Evolutionary conservation across 2,329 filamentous ascomycete species (phyloP), one percentile per base, ranked within the genome.

Genomic region (Beauveria sp.): DNA sequence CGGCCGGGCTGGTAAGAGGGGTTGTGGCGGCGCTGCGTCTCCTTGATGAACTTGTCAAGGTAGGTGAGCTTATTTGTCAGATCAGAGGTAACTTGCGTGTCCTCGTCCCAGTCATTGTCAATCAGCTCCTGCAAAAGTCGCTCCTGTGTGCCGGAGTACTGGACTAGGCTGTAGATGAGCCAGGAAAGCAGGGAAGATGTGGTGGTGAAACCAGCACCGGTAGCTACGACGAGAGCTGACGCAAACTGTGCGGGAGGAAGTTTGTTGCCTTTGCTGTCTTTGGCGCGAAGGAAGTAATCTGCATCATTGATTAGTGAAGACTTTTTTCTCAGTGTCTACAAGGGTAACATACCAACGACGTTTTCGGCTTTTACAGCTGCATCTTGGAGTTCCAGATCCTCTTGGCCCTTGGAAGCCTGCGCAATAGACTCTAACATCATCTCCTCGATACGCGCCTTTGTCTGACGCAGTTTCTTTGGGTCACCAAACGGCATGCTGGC

Each of bases 1-100:
- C 84, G 81, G 1, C 75, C 84, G 0, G 84, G 81, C 65, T 87
- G 84, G 72, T 80, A 87, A 0, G 81, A 83, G 0, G 84, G 81
- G 70, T 83, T 86, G 72, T 86, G 84, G 3, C 75, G 74, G 2
- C 84, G 78, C 67, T 84, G 83, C 1, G 78, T 83, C 68, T 87
- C 84, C 70, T 86, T 86, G 74, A 87, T 72, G 69, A 79, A 84
- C 52, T 79, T 78, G 68, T 85, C 82, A 9, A 84, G 75, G 70
- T 80, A 84, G 2, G 72, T 67, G 6, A 86, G 75, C 48, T 74
- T 71, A 55, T 77, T 71, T 2, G 77, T 78, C 3, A 79, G 63
- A 10, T 84, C 81, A 1, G 78, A 71, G 0, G 79, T 79, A 26
- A 80, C 71, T 46, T 77, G 68, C 0, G 74, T 81, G 16, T 77